These are phyloP conservation scores for Penicillium taxi DNA, from an alignment of 495 filamentous ascomycete species.

Conservation along the genomic window DNA sequence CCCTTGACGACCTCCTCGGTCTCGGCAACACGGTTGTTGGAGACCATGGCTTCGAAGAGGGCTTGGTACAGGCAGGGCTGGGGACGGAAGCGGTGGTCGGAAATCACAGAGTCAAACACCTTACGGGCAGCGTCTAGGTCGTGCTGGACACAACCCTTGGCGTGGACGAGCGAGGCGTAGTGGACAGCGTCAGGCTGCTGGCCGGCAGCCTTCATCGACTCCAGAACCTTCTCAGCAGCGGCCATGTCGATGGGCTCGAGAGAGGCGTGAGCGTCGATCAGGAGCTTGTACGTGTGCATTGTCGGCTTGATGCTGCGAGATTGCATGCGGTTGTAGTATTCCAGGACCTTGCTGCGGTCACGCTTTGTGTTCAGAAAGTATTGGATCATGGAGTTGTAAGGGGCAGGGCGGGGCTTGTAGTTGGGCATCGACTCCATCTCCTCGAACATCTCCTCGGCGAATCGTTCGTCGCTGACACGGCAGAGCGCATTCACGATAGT, in stretches of 20 bases:
- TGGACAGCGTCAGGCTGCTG: constrained; percentile 82
- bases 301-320: constrained; percentile 81
- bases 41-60: constrained; percentile 91
- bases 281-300: constrained; percentile 93
- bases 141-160: constrained; percentile 88
- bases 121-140: constrained; percentile 75
- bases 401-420: constrained; percentile 93
- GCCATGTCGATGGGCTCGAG: constrained; percentile 87
- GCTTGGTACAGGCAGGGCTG: constrained; percentile 92
- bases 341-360: constrained; percentile 86
- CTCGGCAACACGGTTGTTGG: constrained; percentile 75
- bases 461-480: constrained; percentile 93
- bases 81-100: constrained; percentile 52
- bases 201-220: constrained; percentile 65
- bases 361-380: constrained; percentile 97
- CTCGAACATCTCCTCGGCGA: constrained; percentile 95
- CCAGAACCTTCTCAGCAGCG: constrained; percentile 78
- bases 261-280: constrained; percentile 91
- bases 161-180: constrained; percentile 91
- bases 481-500: constrained; percentile 97
- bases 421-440: constrained; percentile 99
- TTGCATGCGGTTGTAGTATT: constrained; percentile 92
- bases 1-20: constrained; percentile 64
- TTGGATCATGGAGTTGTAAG: constrained; percentile 98
- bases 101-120: constrained; percentile 73